phyloP scores from a whole-genome alignment of 164 flowering plant genomes.

The Vitis amurensis region DNA sequence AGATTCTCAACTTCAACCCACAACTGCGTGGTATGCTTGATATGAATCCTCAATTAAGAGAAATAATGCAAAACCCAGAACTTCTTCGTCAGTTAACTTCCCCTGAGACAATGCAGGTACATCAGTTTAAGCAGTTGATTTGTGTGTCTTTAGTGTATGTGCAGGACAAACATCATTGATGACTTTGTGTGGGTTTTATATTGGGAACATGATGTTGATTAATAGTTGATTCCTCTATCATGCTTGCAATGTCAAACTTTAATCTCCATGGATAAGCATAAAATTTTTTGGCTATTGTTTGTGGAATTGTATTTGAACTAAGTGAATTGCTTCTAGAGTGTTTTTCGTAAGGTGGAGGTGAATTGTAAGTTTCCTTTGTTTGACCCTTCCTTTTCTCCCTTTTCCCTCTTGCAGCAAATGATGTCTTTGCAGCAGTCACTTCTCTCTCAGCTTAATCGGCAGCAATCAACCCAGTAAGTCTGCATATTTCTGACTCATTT shows the following conservation, averaged over 20 bases:
- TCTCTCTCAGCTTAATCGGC: slow-evolving; percentile 40
- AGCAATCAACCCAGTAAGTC: slow-evolving; percentile 51
- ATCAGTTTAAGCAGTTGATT: neutral
- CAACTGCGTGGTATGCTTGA: slow-evolving; percentile 40
- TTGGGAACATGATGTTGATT: too few relatives aligned
- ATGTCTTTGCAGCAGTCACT: slow-evolving; percentile 58
- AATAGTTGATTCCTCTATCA: too few relatives aligned
- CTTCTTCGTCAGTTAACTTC: slow-evolving; percentile 35
- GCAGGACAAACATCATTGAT: neutral
- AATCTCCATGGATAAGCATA: too few relatives aligned
- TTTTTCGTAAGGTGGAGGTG: neutral
- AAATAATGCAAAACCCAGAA: slow-evolving; percentile 49
- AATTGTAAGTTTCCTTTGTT: neutral
- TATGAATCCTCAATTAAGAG: slow-evolving; percentile 40
- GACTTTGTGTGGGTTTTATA: too few relatives aligned
- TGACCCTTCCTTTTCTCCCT: neutral
- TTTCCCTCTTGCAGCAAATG: slow-evolving; percentile 50
- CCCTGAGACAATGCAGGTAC: slow-evolving; percentile 44
- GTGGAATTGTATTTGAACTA: too few relatives aligned
- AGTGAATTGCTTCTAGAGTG: too few relatives aligned
- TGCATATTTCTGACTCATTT: neutral
- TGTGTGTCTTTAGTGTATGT: slow-evolving; percentile 1
- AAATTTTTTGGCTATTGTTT: too few relatives aligned
- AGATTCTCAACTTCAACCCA: slow-evolving; percentile 39
- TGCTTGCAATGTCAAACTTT: too few relatives aligned